Conservation (phyloP, 1,139 yeast species). For the Geotrichum europaeum region DNA sequence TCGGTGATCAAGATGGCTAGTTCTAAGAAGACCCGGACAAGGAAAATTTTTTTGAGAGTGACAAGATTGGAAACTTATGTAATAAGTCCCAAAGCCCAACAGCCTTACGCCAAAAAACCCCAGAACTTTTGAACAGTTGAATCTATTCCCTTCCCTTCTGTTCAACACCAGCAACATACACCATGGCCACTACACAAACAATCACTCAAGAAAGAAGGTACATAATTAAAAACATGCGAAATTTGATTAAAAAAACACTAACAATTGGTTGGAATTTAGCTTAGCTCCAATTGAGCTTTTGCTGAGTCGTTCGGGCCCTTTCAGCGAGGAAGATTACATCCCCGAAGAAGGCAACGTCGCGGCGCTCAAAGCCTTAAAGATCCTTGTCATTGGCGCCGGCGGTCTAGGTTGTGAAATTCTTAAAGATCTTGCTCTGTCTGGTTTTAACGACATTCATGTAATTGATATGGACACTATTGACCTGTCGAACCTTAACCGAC, state of each 20-base stretch:
- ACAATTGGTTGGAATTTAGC: slow-evolving; percentile 3
- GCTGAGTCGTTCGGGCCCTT: slow-evolving; percentile 36
- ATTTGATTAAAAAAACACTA: not conserved
- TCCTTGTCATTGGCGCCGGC: slow-evolving; percentile 74
- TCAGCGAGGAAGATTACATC: slow-evolving; percentile 34
- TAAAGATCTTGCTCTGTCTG: slow-evolving; percentile 73
- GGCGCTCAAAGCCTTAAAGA: slow-evolving; percentile 30
- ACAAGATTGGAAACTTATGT: not conserved
- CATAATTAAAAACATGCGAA: not conserved
- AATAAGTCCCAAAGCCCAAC: not conserved
- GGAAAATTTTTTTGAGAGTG: not conserved
- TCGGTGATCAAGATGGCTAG: not conserved
- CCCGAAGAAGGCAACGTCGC: slow-evolving; percentile 33
- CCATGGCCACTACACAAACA: not conserved
- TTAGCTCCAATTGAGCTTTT: slow-evolving; percentile 26
- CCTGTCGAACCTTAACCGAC: slow-evolving; percentile 81
- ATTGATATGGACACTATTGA: slow-evolving; percentile 97
- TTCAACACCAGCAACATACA: not conserved
- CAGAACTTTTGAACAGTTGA: not conserved
- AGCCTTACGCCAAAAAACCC: not conserved
- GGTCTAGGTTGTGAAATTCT: slow-evolving; percentile 93
- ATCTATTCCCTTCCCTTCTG: not conserved
- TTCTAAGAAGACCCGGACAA: not conserved
- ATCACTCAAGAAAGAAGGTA: slow-evolving; percentile 1
- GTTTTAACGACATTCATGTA: slow-evolving; percentile 68